phyloP scores from a whole-genome alignment of 345 rosid species.

The Toxicodendron radicans region DNA sequence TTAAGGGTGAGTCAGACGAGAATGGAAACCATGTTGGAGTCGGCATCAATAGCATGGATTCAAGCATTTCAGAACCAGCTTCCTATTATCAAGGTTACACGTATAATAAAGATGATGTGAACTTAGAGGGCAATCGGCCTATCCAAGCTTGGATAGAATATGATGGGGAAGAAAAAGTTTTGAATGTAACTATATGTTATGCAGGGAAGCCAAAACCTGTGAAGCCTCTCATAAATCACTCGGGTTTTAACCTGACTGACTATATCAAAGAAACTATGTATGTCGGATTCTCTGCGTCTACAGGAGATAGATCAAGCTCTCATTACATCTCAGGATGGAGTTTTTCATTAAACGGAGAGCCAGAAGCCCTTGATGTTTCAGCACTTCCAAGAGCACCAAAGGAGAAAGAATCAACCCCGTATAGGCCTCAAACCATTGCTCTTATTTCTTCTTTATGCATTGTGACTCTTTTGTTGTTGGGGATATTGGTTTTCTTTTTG shows the following conservation, averaged over 20 bases:
- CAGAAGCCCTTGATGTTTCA: slow-evolving; percentile 37
- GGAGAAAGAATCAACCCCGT: slow-evolving; percentile 19
- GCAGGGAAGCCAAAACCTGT: slow-evolving; percentile 27
- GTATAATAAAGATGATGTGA: slow-evolving; percentile 20
- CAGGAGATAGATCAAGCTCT: slow-evolving; percentile 55
- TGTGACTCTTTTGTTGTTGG: slow-evolving; percentile 32
- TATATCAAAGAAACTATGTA: slow-evolving; percentile 38
- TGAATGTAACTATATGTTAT: slow-evolving; percentile 54
- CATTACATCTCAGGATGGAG: slow-evolving; percentile 90
- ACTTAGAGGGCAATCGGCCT: slow-evolving; percentile 39
- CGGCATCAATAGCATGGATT: slow-evolving; percentile 47
- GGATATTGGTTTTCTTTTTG: slow-evolving; percentile 26
- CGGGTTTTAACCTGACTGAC: slow-evolving; percentile 10
- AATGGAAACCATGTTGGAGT: slow-evolving; percentile 52
- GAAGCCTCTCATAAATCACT: slow-evolving; percentile 43
- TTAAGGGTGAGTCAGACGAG: slow-evolving; percentile 20
- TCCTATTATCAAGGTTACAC: slow-evolving; percentile 5
- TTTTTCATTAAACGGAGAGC: slow-evolving; percentile 42
- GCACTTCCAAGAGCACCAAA: slow-evolving; percentile 42
- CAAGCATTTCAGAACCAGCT: slow-evolving; percentile 20
- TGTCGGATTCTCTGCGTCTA: slow-evolving; percentile 76
- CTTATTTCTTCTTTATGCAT: slow-evolving; percentile 38
- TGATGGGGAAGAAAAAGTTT: slow-evolving; percentile 30
- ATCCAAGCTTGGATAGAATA: slow-evolving; percentile 70
- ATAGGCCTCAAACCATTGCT: slow-evolving; percentile 26